These are phyloP conservation scores for Chlorella sp. DNA, from an alignment of 139 green algal genomes.

Conservation along the genomic window DNA sequence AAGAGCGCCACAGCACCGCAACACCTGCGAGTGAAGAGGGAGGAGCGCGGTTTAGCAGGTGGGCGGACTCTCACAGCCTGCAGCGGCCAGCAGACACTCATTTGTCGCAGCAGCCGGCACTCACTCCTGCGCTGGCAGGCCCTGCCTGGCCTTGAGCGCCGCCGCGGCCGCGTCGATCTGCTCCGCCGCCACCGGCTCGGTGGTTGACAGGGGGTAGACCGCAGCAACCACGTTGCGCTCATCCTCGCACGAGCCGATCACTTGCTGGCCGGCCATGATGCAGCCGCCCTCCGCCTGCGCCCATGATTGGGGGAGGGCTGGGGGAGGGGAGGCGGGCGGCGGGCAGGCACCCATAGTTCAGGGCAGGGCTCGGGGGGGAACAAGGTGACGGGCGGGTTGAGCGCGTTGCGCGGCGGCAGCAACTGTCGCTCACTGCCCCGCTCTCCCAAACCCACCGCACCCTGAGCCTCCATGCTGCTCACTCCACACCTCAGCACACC, in stretches of 20 bases:
- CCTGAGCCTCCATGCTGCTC: too few species aligned
- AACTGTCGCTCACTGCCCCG: too few species aligned
- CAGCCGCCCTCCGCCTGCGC: background rate
- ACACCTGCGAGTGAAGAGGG: background rate
- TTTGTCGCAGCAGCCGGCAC: background rate
- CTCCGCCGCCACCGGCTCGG: background rate
- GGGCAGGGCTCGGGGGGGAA: too few species aligned
- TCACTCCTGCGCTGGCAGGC: background rate
- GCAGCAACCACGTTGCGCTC: background rate
- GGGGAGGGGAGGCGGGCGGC: background rate
- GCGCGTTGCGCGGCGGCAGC: too few species aligned
- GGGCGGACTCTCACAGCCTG: too few species aligned
- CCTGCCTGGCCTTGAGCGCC: constrained; percentile 1
- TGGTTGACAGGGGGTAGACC: background rate
- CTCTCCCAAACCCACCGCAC: too few species aligned
- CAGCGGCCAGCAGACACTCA: too few species aligned
- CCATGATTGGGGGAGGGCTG: background rate
- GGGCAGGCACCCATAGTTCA: background rate
- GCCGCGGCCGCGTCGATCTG: background rate
- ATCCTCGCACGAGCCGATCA: background rate
- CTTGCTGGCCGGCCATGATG: background rate
- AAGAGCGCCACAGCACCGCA: background rate
- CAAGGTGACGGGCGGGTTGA: too few species aligned
- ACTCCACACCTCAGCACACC: too few species aligned
- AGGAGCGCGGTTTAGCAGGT: too few species aligned